Conservation (phyloP, 306 rosid species). For the Cucurbita maxima region DNA sequence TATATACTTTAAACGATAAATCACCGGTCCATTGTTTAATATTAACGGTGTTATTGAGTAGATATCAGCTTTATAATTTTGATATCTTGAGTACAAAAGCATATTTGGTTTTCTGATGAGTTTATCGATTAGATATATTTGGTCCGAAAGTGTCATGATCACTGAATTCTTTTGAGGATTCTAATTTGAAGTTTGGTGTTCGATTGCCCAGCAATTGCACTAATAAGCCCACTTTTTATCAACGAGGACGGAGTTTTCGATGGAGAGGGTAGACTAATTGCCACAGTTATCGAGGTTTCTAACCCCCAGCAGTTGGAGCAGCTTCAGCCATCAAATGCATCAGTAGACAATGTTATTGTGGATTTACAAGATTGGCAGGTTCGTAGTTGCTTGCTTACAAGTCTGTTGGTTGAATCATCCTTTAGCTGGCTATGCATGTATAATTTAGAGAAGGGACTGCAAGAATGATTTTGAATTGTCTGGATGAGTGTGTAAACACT, state of each 20-base stretch:
- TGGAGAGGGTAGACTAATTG: conserved; percentile 33
- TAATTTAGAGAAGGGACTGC: neutral
- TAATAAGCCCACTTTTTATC: conserved; percentile 45
- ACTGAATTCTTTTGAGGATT: neutral
- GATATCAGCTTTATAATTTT: neutral
- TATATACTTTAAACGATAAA: neutral
- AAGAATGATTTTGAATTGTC: neutral
- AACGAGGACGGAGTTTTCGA: conserved; percentile 53
- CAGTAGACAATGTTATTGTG: conserved; percentile 47
- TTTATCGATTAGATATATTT: neutral
- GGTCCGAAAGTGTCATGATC: neutral
- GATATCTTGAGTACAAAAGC: neutral
- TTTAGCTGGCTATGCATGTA: neutral
- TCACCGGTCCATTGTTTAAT: neutral
- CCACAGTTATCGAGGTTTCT: conserved; percentile 44
- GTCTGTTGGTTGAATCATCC: neutral
- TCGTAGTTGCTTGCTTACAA: neutral
- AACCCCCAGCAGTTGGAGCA: conserved; percentile 48
- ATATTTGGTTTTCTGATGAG: neutral
- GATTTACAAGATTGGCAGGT: conserved; percentile 95
- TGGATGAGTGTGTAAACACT: neutral
- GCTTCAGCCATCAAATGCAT: conserved; percentile 35
- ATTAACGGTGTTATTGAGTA: no score
- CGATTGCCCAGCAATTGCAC: conserved; percentile 42
- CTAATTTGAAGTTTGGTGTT: conserved; percentile 11